Percentiles rank a stretch among this genome's conserved stretches.
Evolutionary conservation across 345 rosid genomes (phyloP).

Genomic region (Zanthoxylum bungeanum): DNA sequence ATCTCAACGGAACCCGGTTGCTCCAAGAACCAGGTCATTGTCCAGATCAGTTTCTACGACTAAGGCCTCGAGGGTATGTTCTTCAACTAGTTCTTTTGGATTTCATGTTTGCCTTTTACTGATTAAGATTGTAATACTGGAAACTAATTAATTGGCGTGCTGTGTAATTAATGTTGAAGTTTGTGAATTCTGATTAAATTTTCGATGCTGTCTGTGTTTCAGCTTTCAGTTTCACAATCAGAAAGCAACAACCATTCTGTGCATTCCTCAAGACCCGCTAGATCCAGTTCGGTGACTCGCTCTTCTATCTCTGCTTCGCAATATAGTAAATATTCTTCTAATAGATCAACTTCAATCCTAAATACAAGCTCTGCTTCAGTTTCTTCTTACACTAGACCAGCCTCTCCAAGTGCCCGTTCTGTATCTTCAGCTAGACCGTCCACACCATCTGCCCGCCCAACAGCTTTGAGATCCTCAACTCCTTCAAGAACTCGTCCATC

Average conservation of each 20-base stretch:
- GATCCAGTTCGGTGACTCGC: conserved; percentile 89
- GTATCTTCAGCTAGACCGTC: conserved; percentile 73
- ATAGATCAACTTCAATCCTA: conserved; percentile 66
- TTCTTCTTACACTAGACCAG: conserved; percentile 82
- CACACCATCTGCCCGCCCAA: conserved; percentile 56
- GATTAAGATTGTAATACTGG: not conserved
- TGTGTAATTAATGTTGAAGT: not conserved
- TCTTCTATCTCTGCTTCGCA: conserved; percentile 75
- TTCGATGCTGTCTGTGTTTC: conserved; percentile 29
- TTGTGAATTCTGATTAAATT: too few species aligned
- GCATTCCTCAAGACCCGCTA: conserved; percentile 70
- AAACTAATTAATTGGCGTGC: not conserved
- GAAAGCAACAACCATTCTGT: conserved; percentile 63
- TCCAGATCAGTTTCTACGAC: conserved; percentile 69
- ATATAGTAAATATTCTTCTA: conserved; percentile 57
- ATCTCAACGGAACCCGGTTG: conserved; percentile 49
- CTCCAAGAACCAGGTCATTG: conserved; percentile 51
- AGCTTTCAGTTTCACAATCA: conserved; percentile 90
- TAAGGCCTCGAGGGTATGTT: conserved; percentile 81
- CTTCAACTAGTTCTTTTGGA: too few species aligned
- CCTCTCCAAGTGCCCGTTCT: conserved; percentile 72
- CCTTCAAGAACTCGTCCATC: conserved; percentile 75
- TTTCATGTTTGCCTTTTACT: too few species aligned
- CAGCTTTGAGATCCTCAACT: conserved; percentile 64
- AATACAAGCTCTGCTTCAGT: conserved; percentile 95